Evolutionary conservation across 306 rosid species (phyloP).

Genomic region (Mimosa pudica): DNA sequence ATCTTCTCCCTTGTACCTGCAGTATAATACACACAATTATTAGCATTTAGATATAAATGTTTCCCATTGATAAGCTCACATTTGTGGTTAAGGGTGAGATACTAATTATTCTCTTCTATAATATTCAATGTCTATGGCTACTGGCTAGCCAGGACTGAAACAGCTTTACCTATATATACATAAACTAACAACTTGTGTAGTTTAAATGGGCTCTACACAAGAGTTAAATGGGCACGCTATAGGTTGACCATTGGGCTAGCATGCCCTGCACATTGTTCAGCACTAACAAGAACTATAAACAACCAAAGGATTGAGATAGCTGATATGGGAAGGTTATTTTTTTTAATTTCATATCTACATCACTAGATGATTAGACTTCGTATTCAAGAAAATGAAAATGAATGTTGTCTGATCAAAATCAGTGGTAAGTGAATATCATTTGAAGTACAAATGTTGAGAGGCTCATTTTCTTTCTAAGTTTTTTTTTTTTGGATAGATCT

Average conservation of each 20-base stretch:
- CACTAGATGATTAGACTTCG: background rate
- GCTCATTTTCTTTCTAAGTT: background rate
- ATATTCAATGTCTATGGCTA: background rate
- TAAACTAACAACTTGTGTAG: background rate
- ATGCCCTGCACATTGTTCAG: too few relatives aligned
- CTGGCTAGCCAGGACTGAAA: background rate
- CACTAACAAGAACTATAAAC: background rate
- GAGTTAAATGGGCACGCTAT: too few relatives aligned
- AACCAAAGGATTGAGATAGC: background rate
- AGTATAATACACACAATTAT: background rate
- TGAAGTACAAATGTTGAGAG: background rate
- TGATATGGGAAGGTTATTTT: background rate
- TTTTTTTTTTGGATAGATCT: background rate
- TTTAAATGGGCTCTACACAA: too few relatives aligned
- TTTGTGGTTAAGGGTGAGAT: background rate
- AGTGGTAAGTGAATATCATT: background rate
- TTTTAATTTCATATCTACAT: background rate
- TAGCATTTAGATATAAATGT: background rate
- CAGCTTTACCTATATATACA: background rate
- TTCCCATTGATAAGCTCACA: background rate
- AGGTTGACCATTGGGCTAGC: too few relatives aligned
- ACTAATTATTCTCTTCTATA: background rate
- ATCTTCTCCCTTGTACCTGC: conserved; percentile 40
- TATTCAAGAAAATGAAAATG: background rate
- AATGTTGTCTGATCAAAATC: background rate